A percentile compares a stretch with the other conserved stretches of the same genome.
Evolutionary conservation across 2,329 filamentous ascomycete genomes (phyloP).

Genomic region (Fusarium tuaranense): DNA sequence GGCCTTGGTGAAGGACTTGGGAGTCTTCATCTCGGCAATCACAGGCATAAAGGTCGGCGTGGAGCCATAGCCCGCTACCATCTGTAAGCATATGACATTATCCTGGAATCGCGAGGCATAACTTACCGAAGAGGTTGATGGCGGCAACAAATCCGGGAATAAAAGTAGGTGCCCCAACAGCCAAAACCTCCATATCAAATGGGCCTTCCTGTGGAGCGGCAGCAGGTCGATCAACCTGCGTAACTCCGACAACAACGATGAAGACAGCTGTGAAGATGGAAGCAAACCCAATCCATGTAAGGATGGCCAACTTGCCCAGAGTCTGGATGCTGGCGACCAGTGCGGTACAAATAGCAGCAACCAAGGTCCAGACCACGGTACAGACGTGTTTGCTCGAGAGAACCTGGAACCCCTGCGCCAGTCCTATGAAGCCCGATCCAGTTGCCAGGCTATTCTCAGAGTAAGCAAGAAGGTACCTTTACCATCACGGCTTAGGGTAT

Average conservation of each 20-base stretch:
- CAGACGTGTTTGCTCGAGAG: conserved; percentile 35
- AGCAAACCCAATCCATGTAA: conserved; percentile 46
- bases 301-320: conserved; percentile 44
- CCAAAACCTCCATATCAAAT: conserved; percentile 47
- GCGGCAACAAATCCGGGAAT: conserved; percentile 39
- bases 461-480: neutral
- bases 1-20: conserved; percentile 29
- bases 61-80: conserved; percentile 33
- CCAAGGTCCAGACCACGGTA: conserved; percentile 38
- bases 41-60: conserved; percentile 42
- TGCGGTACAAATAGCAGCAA: conserved; percentile 40
- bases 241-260: conserved; percentile 45
- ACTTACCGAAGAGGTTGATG: conserved; percentile 43
- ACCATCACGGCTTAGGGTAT: neutral
- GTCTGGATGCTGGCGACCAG: conserved; percentile 46
- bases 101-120: neutral
- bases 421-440: conserved; percentile 39
- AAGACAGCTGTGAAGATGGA: conserved; percentile 45
- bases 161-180: conserved; percentile 37
- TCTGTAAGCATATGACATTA: neutral
- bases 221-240: conserved; percentile 31
- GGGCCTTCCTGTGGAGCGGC: conserved; percentile 33
- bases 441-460: conserved; percentile 25
- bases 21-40: conserved; percentile 39
- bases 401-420: conserved; percentile 39